Conservation (phyloP, 2,329 filamentous ascomycete species). For the Neofusicoccum ribis region DNA sequence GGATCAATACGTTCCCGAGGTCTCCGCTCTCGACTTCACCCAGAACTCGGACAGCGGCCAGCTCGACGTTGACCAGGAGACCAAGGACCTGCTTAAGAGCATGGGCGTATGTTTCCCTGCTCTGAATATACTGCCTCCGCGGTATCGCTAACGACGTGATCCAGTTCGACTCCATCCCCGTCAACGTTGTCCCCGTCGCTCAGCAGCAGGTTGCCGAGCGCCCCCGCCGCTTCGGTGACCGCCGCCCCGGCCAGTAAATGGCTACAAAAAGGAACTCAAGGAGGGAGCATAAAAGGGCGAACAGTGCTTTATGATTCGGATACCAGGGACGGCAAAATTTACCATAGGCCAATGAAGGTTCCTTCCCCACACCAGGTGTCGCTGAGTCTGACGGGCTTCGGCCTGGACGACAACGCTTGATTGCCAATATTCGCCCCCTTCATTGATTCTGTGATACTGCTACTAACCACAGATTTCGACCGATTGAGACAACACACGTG, state of each 20-base stretch:
- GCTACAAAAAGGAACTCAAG: constrained; percentile 30
- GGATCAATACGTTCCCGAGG: constrained; percentile 99
- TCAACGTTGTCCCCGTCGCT: constrained; percentile 89
- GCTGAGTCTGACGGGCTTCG: constrained; percentile 66
- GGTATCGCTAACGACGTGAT: constrained; percentile 22
- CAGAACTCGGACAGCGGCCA: constrained; percentile 91
- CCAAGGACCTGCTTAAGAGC: constrained; percentile 98
- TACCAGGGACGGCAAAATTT: constrained; percentile 40
- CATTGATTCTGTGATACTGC: neutral
- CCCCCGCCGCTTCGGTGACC: constrained; percentile 74
- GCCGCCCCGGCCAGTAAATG: constrained; percentile 40
- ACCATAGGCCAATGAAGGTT: constrained; percentile 30
- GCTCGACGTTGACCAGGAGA: constrained; percentile 94
- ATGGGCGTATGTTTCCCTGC: constrained; percentile 76
- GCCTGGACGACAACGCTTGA: constrained; percentile 77
- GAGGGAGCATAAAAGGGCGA: constrained; percentile 21
- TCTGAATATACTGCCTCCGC: neutral
- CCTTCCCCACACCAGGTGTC: constrained; percentile 70
- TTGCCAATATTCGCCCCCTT: constrained; percentile 63
- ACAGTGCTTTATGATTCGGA: constrained; percentile 23
- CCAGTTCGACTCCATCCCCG: constrained; percentile 95
- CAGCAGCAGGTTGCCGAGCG: constrained; percentile 87
- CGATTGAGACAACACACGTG: neutral
- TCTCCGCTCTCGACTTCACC: constrained; percentile 97
- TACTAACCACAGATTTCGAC: neutral